phyloP scores from a whole-genome alignment of 2,329 filamentous ascomycete genomes.

The Fusarium concolor region DNA sequence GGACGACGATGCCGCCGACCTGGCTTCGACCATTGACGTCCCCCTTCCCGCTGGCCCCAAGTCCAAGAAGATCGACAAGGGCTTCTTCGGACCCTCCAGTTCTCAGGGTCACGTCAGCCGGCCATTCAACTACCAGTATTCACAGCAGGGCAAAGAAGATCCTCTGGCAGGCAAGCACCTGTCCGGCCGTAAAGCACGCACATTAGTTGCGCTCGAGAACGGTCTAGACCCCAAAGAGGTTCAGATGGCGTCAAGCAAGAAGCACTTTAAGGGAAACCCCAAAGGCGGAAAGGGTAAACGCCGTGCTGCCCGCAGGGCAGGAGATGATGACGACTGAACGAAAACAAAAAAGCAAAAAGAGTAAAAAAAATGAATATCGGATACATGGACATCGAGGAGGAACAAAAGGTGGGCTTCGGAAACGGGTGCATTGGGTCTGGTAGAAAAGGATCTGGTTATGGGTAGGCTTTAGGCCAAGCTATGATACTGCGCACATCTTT shows the following conservation, averaged over 20 bases:
- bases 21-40: slow-evolving; percentile 60
- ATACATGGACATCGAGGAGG: slow-evolving; percentile 12
- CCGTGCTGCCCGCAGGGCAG: slow-evolving; percentile 34
- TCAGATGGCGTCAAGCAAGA: slow-evolving; percentile 76
- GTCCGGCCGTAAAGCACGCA: slow-evolving; percentile 83
- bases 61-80: slow-evolving; percentile 81
- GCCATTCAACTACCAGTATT: slow-evolving; percentile 93
- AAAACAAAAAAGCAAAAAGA: slow-evolving; percentile 58
- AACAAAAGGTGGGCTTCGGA: slow-evolving; percentile 67
- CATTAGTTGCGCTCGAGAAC: slow-evolving; percentile 85
- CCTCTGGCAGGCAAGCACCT: slow-evolving; percentile 70
- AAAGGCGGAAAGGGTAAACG: slow-evolving; percentile 67
- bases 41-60: slow-evolving; percentile 73
- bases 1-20: slow-evolving; percentile 47
- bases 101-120: slow-evolving; percentile 75
- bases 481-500: slow-evolving; percentile 34
- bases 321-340: slow-evolving; percentile 39
- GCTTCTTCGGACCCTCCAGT: slow-evolving; percentile 82
- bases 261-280: slow-evolving; percentile 89
- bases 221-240: slow-evolving; percentile 86
- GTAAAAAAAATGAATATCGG: slow-evolving; percentile 59
- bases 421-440: slow-evolving; percentile 39
- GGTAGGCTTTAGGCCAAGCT: slow-evolving; percentile 25
- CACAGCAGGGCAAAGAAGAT: slow-evolving; percentile 73
- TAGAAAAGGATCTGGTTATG: slow-evolving; percentile 33